Evolutionary conservation across 805 yeast genomes (phyloP).

Genomic region (Vanderwaltozyma verrucispora): DNA sequence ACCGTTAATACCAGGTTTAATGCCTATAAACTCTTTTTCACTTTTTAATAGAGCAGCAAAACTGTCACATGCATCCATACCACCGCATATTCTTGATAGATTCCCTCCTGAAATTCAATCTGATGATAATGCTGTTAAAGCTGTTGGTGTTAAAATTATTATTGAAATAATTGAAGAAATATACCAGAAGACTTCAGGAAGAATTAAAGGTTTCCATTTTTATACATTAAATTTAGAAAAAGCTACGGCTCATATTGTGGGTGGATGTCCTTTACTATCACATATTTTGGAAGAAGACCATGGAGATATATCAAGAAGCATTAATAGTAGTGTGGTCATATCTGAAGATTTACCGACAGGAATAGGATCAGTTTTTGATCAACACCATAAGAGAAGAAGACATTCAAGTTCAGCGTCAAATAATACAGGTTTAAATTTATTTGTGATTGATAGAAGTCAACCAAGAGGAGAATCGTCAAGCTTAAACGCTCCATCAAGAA

Average conservation of each 20-base stretch:
- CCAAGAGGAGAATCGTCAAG: neutral
- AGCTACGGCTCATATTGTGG: conserved; percentile 77
- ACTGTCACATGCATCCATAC: conserved; percentile 78
- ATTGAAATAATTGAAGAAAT: conserved; percentile 53
- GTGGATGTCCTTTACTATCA: conserved; percentile 44
- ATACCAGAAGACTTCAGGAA: conserved; percentile 40
- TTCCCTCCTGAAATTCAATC: conserved; percentile 47
- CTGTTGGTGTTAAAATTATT: conserved; percentile 69
- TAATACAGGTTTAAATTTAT: neutral
- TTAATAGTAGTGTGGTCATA: conserved; percentile 26
- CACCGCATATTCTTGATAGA: conserved; percentile 39
- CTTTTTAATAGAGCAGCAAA: conserved; percentile 83
- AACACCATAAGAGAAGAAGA: conserved; percentile 23
- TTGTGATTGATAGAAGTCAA: conserved; percentile 1
- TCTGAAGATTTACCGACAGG: conserved; percentile 10
- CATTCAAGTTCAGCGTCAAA: conserved; percentile 20
- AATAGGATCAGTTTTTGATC: conserved; percentile 4
- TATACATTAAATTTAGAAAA: conserved; percentile 89
- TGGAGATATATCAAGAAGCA: conserved; percentile 21
- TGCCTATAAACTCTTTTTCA: conserved; percentile 82
- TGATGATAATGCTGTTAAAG: conserved; percentile 75
- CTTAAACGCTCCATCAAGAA: conserved; percentile 32
- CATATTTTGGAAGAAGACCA: conserved; percentile 33
- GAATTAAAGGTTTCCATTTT: conserved; percentile 80
- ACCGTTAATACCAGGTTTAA: conserved; percentile 73